These are phyloP conservation scores for Diddensiella transvaalensis DNA, from an alignment of 805 yeast species.

Conservation along the genomic window DNA sequence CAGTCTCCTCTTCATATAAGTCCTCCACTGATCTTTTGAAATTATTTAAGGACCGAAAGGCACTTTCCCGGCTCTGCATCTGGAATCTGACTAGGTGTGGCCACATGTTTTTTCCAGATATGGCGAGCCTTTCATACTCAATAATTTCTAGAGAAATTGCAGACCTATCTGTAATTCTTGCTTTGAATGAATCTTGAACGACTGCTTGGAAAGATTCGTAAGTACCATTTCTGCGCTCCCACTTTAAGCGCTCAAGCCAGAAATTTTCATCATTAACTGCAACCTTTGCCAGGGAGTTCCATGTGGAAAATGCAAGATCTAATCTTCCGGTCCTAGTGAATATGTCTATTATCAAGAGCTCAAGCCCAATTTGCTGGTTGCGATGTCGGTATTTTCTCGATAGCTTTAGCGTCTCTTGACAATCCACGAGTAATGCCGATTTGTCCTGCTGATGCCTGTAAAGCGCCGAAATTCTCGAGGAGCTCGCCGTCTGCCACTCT, in stretches of 20 bases:
- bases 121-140: background rate
- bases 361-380: constrained; percentile 31
- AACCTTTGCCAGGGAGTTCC: background rate
- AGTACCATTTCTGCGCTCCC: constrained; percentile 30
- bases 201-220: background rate
- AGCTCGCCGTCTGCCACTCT: background rate
- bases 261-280: constrained; percentile 17
- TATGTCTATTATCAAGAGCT: constrained; percentile 39
- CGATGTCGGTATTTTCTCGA: background rate
- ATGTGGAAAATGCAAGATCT: constrained; percentile 13
- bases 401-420: background rate
- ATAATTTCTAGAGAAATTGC: background rate
- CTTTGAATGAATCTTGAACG: background rate
- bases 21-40: background rate
- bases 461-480: background rate
- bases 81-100: background rate
- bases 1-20: background rate
- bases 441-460: background rate
- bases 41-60: background rate
- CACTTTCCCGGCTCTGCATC: background rate
- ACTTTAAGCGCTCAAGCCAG: constrained; percentile 45
- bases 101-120: background rate
- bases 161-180: background rate
- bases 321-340: constrained; percentile 33
- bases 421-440: background rate